Evolutionary conservation across 805 yeast species (phyloP), one percentile per base, ranked within the genome.

Genomic region (Pichia cephalocereana): DNA sequence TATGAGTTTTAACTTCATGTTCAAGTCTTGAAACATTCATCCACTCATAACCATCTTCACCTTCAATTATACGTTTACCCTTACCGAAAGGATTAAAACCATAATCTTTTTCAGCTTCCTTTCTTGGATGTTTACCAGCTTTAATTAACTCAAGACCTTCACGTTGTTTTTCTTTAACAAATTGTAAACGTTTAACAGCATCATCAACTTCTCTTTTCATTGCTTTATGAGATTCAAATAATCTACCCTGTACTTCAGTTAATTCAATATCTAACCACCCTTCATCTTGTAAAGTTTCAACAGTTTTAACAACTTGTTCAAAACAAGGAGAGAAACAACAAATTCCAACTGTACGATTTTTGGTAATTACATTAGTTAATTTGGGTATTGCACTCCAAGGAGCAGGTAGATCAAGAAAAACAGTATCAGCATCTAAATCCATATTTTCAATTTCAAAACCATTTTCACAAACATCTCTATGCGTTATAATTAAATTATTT

Each of bases 291-390:
- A 93, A 68, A 0, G 86, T 83, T 54, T 78, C 83, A 12, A 91
- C 80, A 0, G 98, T 86, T 61, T 86, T 83, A 49, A 83, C 83
- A 4, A 93, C 99, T 68, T 93, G 99, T 67, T 93, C 99, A 43
- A 93, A 86, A 66, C 99, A 93, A 10, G 99, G 99, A 38, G 96
- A 86, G 62, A 93, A 93, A 66, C 99, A 93, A 67, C 99, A 93
- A 46, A 93, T 75, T 3, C 85, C 80, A 23, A 80, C 86, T 28
- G 72, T 70, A 47, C 72, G 70, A 18, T 67, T 67, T 9, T 68
- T 63, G 9, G 84, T 68, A 15, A 86, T 73, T 1, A 85, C 95
- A 2, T 56, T 45, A 12, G 71, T 67, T 42, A 91, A 67, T 64
- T 84, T 83, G 8, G 88, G 87, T 46, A 93, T 84, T 7, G 99